Base-by-base conservation (phyloP, 2,329 filamentous ascomycete genomes). In the Alternaria brassicicola region DNA sequence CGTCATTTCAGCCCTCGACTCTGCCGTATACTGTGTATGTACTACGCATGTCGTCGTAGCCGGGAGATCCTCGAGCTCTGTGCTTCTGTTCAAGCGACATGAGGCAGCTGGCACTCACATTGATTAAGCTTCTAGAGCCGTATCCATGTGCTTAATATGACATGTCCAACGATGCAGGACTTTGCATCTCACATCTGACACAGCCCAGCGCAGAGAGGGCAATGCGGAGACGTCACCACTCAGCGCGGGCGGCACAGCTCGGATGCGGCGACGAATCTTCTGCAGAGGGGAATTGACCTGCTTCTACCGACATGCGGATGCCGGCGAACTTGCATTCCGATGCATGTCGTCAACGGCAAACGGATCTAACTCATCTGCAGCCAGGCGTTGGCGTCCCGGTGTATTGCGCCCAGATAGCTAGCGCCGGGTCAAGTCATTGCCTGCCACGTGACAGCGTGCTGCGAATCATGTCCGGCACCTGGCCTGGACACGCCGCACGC, bases 381-480 rank as follows among this genome's bases (percentile, higher is more conserved):
- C 39, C 17, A 39, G 48, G 33, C 33, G 33, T 51, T 17, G 36
- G 36, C 36, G 31, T 35, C 23, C 17, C 43, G 42, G 50, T 41
- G 19, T n/a, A 43, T 42, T 39, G 48, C 53, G 53, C 53, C 23
- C 39, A 30, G 47, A 33, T 33, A 17, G 13, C n/a, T 42, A 43
- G 35, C 30, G n/a, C 36, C 26, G 38, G 38, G 28, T 52, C 6
- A 17, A 43, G 19, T 52, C 33, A 23, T 54, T 4, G 17, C 42
- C 35, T 25, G 28, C 43, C 66, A 62, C 63, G 61, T 67, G 61
- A 67, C 41, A 54, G 35, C 64, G 64, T 61, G 64, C 56, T 49
- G 31, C 48, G 19, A 12, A 36, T 31, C 28, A 15, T 26, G 36
- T 23, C 36, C 19, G n/a, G 26, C 26, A 25, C 36, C 54, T 33